Conservation (phyloP, 2,329 filamentous ascomycete species). For the Cadophora luteo-olivacea region DNA sequence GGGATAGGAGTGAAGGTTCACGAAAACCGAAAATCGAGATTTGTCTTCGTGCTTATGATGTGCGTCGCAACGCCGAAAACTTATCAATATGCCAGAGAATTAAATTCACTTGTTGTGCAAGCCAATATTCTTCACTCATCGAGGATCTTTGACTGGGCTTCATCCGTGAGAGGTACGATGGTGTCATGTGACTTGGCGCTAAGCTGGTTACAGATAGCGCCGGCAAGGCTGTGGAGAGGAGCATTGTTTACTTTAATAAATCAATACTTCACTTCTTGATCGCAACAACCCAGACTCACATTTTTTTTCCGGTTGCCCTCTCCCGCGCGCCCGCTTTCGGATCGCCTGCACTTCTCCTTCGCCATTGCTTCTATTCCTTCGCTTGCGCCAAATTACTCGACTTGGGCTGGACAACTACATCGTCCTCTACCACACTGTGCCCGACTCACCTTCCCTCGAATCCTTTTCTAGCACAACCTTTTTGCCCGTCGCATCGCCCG, state of each 20-base stretch:
- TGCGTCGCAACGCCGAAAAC: not conserved
- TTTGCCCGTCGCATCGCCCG: not conserved
- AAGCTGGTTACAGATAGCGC: not conserved
- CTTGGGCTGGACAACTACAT: not conserved
- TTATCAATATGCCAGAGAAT: not conserved
- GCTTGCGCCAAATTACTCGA: not conserved
- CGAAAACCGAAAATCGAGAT: constrained; percentile 12
- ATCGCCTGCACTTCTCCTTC: constrained; percentile 14
- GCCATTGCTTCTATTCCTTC: constrained; percentile 13
- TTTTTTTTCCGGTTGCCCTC: not conserved
- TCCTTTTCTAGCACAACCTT: not conserved
- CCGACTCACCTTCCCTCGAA: not conserved
- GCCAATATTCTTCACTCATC: not conserved
- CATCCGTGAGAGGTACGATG: not conserved
- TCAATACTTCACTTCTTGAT: constrained; percentile 3
- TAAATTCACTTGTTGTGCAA: constrained; percentile 8
- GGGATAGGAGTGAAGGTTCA: constrained; percentile 14
- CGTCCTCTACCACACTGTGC: not conserved
- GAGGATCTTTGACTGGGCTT: not conserved
- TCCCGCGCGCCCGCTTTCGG: not conserved
- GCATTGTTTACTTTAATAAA: constrained; percentile 1
- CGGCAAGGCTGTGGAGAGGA: constrained; percentile 6
- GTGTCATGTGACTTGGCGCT: not conserved
- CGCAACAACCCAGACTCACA: constrained; percentile 1
- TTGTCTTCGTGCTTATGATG: not conserved